These are phyloP conservation scores for Botrytis hyacinthi DNA, from an alignment of 2,329 filamentous ascomycete genomes.

Conservation along the genomic window DNA sequence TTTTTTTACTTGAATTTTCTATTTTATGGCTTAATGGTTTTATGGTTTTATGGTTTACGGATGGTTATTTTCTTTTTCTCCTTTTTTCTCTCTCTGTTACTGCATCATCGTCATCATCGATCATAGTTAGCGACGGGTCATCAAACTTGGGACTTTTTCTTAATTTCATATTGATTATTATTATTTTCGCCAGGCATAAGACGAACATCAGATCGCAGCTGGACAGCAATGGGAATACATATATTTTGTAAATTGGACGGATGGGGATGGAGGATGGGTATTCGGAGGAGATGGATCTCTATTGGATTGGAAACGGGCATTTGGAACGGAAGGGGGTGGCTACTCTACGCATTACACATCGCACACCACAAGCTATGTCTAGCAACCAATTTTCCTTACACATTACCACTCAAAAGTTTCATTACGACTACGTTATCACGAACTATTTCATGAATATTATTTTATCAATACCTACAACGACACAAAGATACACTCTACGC, in stretches of 20 bases:
- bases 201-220: slow-evolving; percentile 21
- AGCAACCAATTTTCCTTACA: slow-evolving; percentile 21
- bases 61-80: background rate
- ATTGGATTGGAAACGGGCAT: slow-evolving; percentile 19
- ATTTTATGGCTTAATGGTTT: slow-evolving; percentile 37
- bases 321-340: slow-evolving; percentile 5
- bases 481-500: slow-evolving; percentile 10
- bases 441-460: slow-evolving; percentile 22
- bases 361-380: slow-evolving; percentile 18
- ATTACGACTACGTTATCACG: slow-evolving; percentile 22
- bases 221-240: slow-evolving; percentile 20
- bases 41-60: slow-evolving; percentile 18
- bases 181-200: slow-evolving; percentile 19
- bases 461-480: slow-evolving; percentile 3
- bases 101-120: slow-evolving; percentile 21
- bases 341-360: slow-evolving; percentile 10
- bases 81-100: slow-evolving; percentile 4
- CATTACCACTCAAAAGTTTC: background rate
- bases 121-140: slow-evolving; percentile 24
- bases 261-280: slow-evolving; percentile 5
- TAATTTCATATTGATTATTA: slow-evolving; percentile 14
- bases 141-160: slow-evolving; percentile 19
- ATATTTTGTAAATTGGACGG: slow-evolving; percentile 19
- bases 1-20: slow-evolving; percentile 39
- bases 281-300: slow-evolving; percentile 15